Conservation (phyloP, 2,329 filamentous ascomycete species). For the Albophoma yamanashiensis region DNA sequence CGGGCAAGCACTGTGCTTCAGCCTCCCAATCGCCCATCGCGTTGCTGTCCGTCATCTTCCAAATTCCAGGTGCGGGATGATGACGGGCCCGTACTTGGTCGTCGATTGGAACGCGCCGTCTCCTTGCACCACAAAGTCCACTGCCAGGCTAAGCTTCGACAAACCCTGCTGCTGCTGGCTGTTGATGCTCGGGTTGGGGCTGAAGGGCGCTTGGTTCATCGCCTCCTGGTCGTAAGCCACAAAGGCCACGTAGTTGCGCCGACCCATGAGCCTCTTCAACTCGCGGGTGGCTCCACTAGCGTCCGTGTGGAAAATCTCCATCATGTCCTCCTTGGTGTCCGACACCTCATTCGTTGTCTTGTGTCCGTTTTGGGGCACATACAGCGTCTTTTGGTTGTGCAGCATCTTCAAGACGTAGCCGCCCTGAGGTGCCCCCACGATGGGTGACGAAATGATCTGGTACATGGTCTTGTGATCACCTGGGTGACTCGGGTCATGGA, state of each 20-base stretch:
- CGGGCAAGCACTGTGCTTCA: background rate
- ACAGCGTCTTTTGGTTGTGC: slow-evolving; percentile 89
- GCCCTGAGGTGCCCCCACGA: slow-evolving; percentile 80
- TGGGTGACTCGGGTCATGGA: slow-evolving; percentile 87
- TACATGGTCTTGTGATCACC: slow-evolving; percentile 99
- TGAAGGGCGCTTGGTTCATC: slow-evolving; percentile 32
- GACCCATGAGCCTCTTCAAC: slow-evolving; percentile 83
- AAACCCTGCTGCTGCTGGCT: slow-evolving; percentile 33
- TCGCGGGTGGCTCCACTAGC: slow-evolving; percentile 75
- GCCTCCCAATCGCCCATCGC: background rate
- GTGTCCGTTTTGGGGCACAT: slow-evolving; percentile 81
- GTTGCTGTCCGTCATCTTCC: slow-evolving; percentile 28
- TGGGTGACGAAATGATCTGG: slow-evolving; percentile 85
- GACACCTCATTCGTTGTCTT: slow-evolving; percentile 61
- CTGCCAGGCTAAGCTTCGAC: slow-evolving; percentile 70
- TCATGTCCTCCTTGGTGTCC: slow-evolving; percentile 99
- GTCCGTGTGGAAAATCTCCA: slow-evolving; percentile 97
- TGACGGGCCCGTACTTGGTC: slow-evolving; percentile 94
- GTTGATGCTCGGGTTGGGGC: slow-evolving; percentile 22
- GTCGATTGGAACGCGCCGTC: slow-evolving; percentile 72
- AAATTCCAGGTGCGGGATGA: slow-evolving; percentile 78
- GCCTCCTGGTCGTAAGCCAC: slow-evolving; percentile 90
- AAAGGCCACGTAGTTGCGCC: slow-evolving; percentile 85
- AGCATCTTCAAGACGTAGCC: slow-evolving; percentile 86
- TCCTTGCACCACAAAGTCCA: slow-evolving; percentile 95